Conservation (phyloP, 73 alveolate species). For the Paramecium primaurelia region DNA sequence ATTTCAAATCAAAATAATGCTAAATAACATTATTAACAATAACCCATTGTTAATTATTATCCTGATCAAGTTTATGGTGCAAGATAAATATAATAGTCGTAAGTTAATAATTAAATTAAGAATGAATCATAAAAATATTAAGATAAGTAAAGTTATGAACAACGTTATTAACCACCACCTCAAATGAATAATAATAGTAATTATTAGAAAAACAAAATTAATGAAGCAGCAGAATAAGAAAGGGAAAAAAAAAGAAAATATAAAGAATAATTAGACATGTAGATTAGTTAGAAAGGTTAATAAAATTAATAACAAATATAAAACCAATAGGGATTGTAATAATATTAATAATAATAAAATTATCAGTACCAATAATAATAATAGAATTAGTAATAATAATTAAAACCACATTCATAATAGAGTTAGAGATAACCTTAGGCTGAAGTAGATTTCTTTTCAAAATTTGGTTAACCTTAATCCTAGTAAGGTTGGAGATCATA, state of each 20-base stretch:
- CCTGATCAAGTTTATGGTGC: background rate
- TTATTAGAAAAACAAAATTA: background rate
- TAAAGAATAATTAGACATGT: background rate
- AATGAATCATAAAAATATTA: background rate
- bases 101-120: background rate
- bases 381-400: background rate
- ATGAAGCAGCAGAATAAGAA: background rate
- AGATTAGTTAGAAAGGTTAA: background rate
- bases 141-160: background rate
- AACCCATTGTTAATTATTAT: background rate
- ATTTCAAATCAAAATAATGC: background rate
- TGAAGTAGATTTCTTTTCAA: conserved; percentile 32
- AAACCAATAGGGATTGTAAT: background rate
- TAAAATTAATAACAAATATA: background rate
- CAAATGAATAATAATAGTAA: background rate
- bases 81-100: background rate
- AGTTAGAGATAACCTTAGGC: background rate
- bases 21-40: background rate
- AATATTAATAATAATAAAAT: background rate
- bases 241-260: conserved; percentile 31
- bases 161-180: background rate
- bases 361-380: background rate
- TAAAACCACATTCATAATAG: background rate
- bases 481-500: conserved; percentile 16
- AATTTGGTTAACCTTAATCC: conserved; percentile 14